A percentile compares a stretch with the other conserved stretches of the same genome.
These are phyloP conservation scores for Trichosporon coremiiforme DNA, from an alignment of 1,284 basidiomycete species.

Conservation along the genomic window DNA sequence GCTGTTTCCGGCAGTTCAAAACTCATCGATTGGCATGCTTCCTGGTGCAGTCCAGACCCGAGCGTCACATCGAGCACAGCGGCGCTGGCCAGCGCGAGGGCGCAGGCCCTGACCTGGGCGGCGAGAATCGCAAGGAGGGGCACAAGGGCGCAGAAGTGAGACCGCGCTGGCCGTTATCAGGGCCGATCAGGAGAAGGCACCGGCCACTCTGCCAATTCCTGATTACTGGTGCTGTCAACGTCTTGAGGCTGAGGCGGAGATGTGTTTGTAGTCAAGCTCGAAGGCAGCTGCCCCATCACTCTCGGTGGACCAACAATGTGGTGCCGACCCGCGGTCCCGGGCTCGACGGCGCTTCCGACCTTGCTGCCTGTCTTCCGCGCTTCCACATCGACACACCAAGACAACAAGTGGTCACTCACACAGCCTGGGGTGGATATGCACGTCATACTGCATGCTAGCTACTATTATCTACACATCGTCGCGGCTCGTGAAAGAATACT, in stretches of 20 bases:
- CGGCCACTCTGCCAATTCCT: background rate
- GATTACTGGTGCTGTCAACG: background rate
- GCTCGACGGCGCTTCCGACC: background rate
- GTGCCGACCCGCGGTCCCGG: background rate
- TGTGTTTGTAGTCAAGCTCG: background rate
- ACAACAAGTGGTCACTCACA: background rate
- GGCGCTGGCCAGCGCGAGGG: too few relatives aligned
- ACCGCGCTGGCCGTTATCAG: background rate
- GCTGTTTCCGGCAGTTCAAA: too few relatives aligned
- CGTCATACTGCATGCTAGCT: slow-evolving; percentile 7
- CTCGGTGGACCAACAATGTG: background rate
- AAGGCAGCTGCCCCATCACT: background rate
- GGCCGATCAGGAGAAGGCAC: background rate
- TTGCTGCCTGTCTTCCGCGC: background rate
- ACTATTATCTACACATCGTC: slow-evolving; percentile 5
- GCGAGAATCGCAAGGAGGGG: too few relatives aligned
- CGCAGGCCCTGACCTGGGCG: too few relatives aligned
- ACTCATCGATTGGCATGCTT: too few relatives aligned
- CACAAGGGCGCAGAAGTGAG: background rate
- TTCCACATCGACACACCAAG: background rate
- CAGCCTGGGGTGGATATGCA: background rate
- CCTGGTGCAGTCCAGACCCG: too few relatives aligned
- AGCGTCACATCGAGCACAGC: too few relatives aligned
- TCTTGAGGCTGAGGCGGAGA: background rate
- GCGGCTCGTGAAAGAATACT: background rate